Conservation (phyloP, 495 filamentous ascomycete species). For the Aspergillus funiculosus region DNA sequence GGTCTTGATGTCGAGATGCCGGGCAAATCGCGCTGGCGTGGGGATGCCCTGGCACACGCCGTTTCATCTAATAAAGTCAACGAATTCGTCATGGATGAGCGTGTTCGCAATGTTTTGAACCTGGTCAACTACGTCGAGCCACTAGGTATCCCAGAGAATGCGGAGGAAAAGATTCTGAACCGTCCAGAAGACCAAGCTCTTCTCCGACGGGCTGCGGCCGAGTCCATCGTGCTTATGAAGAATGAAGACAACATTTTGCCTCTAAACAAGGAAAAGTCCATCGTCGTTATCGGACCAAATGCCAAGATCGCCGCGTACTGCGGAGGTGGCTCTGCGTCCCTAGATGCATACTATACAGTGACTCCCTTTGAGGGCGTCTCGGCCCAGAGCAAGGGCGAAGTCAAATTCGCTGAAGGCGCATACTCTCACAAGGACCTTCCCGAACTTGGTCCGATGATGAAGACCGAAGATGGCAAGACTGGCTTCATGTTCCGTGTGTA, state of each 20-base stretch:
- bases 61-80: slow-evolving; percentile 55
- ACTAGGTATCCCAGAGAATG: slow-evolving; percentile 54
- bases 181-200: slow-evolving; percentile 59
- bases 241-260: slow-evolving; percentile 64
- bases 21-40: slow-evolving; percentile 60
- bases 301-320: slow-evolving; percentile 69
- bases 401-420: slow-evolving; percentile 44
- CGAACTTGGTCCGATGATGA: slow-evolving; percentile 45
- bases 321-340: slow-evolving; percentile 73
- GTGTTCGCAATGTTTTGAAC: slow-evolving; percentile 57
- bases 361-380: slow-evolving; percentile 64
- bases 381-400: slow-evolving; percentile 45
- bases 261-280: slow-evolving; percentile 53
- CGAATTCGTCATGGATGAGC: slow-evolving; percentile 53
- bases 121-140: slow-evolving; percentile 59
- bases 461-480: slow-evolving; percentile 41
- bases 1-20: slow-evolving; percentile 75
- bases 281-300: slow-evolving; percentile 79
- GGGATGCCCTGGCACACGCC: slow-evolving; percentile 53
- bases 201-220: slow-evolving; percentile 60
- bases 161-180: slow-evolving; percentile 57
- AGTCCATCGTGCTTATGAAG: slow-evolving; percentile 74
- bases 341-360: slow-evolving; percentile 74
- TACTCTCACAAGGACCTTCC: slow-evolving; percentile 59
- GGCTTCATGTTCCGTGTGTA: slow-evolving; percentile 58